Evolutionary conservation across 371 early-diverging fungal genomes (phyloP).

Genomic region (Mucor saturninus): DNA sequence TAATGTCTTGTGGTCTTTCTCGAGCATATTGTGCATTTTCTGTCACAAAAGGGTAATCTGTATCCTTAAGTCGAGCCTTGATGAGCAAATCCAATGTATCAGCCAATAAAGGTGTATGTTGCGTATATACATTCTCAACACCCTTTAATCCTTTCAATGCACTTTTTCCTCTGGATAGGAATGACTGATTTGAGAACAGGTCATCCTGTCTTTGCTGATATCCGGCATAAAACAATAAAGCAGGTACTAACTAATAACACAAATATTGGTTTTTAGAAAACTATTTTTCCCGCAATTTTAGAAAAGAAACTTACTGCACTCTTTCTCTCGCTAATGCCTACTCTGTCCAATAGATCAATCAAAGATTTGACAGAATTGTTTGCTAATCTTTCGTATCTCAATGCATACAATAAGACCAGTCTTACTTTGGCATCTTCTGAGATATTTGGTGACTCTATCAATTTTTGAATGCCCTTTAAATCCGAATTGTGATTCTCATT

Average conservation of each 20-base stretch:
- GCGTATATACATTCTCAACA: slow-evolving; percentile 98
- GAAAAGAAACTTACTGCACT: slow-evolving; percentile 60
- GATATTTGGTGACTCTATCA: slow-evolving; percentile 70
- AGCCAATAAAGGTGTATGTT: slow-evolving; percentile 87
- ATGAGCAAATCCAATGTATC: slow-evolving; percentile 77
- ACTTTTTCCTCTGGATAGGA: slow-evolving; percentile 80
- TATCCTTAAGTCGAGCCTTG: slow-evolving; percentile 81
- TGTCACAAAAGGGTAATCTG: slow-evolving; percentile 75
- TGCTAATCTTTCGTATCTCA: slow-evolving; percentile 86
- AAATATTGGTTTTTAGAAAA: too few species aligned
- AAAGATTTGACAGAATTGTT: slow-evolving; percentile 72
- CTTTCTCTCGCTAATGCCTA: slow-evolving; percentile 73
- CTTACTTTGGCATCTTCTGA: slow-evolving; percentile 79
- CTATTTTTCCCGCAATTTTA: too few species aligned
- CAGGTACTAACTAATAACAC: slow-evolving; percentile 62
- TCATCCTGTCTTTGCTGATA: slow-evolving; percentile 87
- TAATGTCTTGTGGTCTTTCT: slow-evolving; percentile 91
- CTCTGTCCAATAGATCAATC: slow-evolving; percentile 67
- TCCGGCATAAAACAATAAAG: slow-evolving; percentile 81
- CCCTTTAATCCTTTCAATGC: slow-evolving; percentile 91
- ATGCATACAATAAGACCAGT: slow-evolving; percentile 82
- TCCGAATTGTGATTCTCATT: slow-evolving; percentile 83
- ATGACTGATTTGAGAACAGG: slow-evolving; percentile 82
- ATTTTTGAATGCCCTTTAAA: slow-evolving; percentile 72
- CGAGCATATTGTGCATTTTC: slow-evolving; percentile 50